Evolutionary conservation across 164 flowering plant genomes (phyloP).

Genomic region (Tetrastigma voinierianum): DNA sequence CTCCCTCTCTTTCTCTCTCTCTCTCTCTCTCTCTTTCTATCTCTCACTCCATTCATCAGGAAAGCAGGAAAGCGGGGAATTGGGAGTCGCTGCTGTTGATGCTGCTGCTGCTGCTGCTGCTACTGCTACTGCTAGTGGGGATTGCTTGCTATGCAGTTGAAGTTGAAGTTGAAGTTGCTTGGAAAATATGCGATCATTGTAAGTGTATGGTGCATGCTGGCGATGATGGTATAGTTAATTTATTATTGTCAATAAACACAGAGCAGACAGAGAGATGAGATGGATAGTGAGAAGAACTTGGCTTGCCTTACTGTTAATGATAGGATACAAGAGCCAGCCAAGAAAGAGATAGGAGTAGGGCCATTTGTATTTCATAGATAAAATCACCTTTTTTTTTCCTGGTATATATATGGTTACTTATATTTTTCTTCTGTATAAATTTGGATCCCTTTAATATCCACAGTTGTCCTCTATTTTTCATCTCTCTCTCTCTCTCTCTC

Average conservation of each 20-base stretch:
- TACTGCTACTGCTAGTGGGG: neutral
- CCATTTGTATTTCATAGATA: conserved; percentile 28
- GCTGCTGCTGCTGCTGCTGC: too few species aligned
- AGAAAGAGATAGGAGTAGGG: conserved; percentile 15
- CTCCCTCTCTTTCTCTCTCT: too few species aligned
- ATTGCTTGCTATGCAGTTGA: neutral
- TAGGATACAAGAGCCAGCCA: conserved; percentile 16
- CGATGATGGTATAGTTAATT: neutral
- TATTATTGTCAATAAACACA: conserved; percentile 12
- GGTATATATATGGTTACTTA: conserved; percentile 18
- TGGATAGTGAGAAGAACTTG: conserved; percentile 11
- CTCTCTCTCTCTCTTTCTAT: too few species aligned
- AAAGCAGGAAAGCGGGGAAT: neutral
- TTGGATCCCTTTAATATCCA: neutral
- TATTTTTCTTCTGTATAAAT: conserved; percentile 20
- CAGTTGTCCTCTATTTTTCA: too few species aligned
- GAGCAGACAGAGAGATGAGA: conserved; percentile 6
- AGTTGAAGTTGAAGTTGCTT: neutral
- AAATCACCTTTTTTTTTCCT: conserved; percentile 9
- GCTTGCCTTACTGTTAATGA: conserved; percentile 9
- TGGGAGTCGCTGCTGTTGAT: neutral
- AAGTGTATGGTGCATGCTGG: neutral
- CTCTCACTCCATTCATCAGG: neutral
- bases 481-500: too few species aligned
- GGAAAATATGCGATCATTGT: neutral